Base-by-base conservation (phyloP, 2,329 filamentous ascomycete genomes). In the Dothideomycetes sp. region DNA sequence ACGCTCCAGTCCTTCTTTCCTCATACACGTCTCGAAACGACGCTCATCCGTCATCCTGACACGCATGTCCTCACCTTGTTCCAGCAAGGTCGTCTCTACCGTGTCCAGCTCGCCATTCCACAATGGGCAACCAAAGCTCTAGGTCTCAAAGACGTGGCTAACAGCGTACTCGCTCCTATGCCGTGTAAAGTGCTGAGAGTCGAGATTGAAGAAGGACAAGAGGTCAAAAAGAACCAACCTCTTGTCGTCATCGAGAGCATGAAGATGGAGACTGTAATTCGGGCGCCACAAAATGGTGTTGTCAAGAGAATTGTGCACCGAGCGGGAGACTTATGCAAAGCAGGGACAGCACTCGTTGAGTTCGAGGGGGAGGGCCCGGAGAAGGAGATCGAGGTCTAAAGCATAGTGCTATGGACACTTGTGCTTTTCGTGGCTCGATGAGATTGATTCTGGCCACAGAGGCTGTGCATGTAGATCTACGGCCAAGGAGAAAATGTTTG, bases 181-280 rank as follows among this genome's bases (percentile, higher is more conserved):
- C 91, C 91, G 2, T 96, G 91, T 64, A 96, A 96, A 65, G 81
- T 98, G 18, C 65, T 98, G 45, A 78, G 85, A 48, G 91, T 95
- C 35, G 84, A 94, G 60, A 86, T 95, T 0, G 64, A 72, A 19
- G 86, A 86, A 50, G 91, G 91, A 0, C 77, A 94, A 47, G 64
- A 62, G 34, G 91, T 98, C 12, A 78, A 79, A 56, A 93, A 89
- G 65, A 88, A 89, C 34, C 79, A 89, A 42, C 78, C 86, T 5
- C 65, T 98, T 42, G 84, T 96, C 10, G 87, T 96, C 4, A 62
- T 62, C 44, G 62, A 64, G 53, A 68, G 64, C 43, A 70, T 70
- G 65, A 68, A 73, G 60, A 73, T 73, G 70, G 70, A 73, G 57
- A 73, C 68, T 18, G 67, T 71, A 43, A 71, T 73, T 35, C 43